Base-by-base conservation (phyloP, 31 red algal species). In the Bonnemaisonia californica region DNA sequence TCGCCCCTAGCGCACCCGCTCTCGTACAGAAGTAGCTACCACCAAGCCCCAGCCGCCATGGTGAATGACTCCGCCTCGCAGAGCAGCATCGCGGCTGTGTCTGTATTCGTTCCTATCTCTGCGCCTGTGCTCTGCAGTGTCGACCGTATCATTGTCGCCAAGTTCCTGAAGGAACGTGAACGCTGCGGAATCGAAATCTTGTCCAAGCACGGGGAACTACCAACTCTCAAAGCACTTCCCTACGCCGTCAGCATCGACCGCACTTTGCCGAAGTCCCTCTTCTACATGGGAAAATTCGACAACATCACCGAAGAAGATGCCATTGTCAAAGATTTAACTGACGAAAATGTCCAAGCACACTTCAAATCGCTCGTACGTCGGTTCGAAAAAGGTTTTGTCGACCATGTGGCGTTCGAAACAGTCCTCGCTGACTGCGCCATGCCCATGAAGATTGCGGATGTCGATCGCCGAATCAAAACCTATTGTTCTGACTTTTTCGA, bases 401-500 rank as follows among this genome's bases (percentile, higher is more conserved):
- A 79, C 54, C 0, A n/a, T 22, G 18, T 27, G 0, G 35, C 54
- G 3, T 34, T 86, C 7, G 82, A 75, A 45, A 40, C 4, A 16
- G 60, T 1, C 2, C 30, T 79, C 8, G 26, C 0, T 7, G 74
- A 74, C 26, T 79, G 76, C 45, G 12, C 32, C 3, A 88, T 88
- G 74, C 58, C 64, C 0, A 79, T 26, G 3, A 5, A 70, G 3
- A 79, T 88, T 45, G 3, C 27, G 5, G 84, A 88, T 47, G 59
- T 74, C 3, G 74, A 88, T 16, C 74, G 74, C 39, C 73, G 74
- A 32, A 62, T 79, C 45, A 88, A 57, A 13, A 2, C 16, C 2
- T 86, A 76, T 56, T 88, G 62, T 38, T 3, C 84, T 11, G 74
- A 88, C 61, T 79, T 88, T 42, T 79, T 88, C 45, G 72, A 88